Evolutionary conservation across 495 filamentous ascomycete species (phyloP), one percentile per base, ranked within the genome.

Genomic region (Aspergillus haitiensis): DNA sequence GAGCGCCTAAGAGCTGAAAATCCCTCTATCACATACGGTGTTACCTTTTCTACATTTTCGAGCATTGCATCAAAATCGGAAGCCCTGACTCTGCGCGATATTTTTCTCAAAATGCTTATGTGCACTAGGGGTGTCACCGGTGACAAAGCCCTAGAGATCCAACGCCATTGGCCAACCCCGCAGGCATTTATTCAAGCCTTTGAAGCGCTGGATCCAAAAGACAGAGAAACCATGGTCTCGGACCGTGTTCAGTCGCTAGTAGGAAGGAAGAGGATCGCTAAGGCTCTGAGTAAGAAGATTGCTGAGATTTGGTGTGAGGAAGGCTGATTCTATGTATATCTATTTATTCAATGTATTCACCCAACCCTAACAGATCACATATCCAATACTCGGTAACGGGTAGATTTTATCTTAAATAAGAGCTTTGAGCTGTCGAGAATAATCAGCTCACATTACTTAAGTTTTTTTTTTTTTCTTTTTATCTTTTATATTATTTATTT

Each of bases 21-120:
- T 35, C 80, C 84, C 0, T 56, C 68, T 5, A 69, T 72, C 5
- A 79, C 79, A 5, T 87, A 88, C 63, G 78, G 89, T 55, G 84
- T 92, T 50, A 89, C 82, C 33, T 92, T 91, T 61, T 68, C 82
- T 2, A 86, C 88, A 5, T 93, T 93, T 64, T 83, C 86, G 0
- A 81, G 83, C 1, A 68, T 95, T 15, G 82, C 84, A 0, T 88
- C 86, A 0, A 95, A 95, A 70, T 90, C 87, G 0, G 87, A 89
- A 33, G 78, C 79, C 44, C 78, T 91, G 46, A 88, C 88, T 3
- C 76, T 93, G 18, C 79, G 89, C 40, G 91, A 95, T 60, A 68
- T 93, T 0, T 93, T 82, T 65, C 68, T 94, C 21, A 93, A 93
- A 70, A 93, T 95, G 89, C 75, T 95, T 51, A 93, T 95, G 90